Percentiles rank a stretch among this genome's conserved stretches.
Evolutionary conservation across 106 monocot species (phyloP).

Genomic region (Dendrobium chrysotoxum): DNA sequence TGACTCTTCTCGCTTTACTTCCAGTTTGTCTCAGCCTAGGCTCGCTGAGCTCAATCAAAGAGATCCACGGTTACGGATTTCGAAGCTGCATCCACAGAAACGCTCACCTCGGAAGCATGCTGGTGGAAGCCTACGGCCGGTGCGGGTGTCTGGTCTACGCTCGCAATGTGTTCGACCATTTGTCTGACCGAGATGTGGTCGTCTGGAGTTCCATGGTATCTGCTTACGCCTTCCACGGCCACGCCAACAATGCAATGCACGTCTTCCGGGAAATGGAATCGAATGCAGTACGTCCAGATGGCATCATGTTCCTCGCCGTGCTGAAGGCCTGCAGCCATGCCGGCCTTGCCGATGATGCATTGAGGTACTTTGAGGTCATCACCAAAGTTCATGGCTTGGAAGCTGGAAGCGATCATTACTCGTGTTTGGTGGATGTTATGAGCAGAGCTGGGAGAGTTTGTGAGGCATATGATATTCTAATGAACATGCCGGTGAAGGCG

Average conservation of each 20-base stretch:
- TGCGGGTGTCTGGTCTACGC: slow-evolving; percentile 43
- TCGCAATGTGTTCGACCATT: slow-evolving; percentile 27
- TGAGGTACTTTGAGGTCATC: slow-evolving; percentile 47
- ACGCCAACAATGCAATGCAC: slow-evolving; percentile 32
- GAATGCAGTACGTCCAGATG: slow-evolving; percentile 37
- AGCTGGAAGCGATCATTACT: slow-evolving; percentile 52
- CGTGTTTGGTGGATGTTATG: slow-evolving; percentile 80
- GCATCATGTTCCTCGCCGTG: slow-evolving; percentile 52
- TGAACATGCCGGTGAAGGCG: slow-evolving; percentile 47
- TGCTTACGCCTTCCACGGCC: slow-evolving; percentile 58
- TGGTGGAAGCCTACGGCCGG: slow-evolving; percentile 69
- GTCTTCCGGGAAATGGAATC: slow-evolving; percentile 40
- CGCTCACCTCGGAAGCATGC: slow-evolving; percentile 38
- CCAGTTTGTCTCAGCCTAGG: slow-evolving; percentile 29
- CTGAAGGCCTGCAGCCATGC: slow-evolving; percentile 79
- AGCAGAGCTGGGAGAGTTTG: slow-evolving; percentile 59
- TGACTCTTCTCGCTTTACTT: slow-evolving; percentile 57
- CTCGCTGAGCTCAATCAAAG: slow-evolving; percentile 35
- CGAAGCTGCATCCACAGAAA: slow-evolving; percentile 15
- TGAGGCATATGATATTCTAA: slow-evolving; percentile 48
- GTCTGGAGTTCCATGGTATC: slow-evolving; percentile 74
- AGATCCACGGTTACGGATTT: slow-evolving; percentile 54
- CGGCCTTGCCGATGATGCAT: slow-evolving; percentile 52
- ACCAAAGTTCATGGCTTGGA: slow-evolving; percentile 25
- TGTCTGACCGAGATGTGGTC: slow-evolving; percentile 56